Evolutionary conservation across 2,329 filamentous ascomycete species (phyloP), one percentile per base, ranked within the genome.

Genomic region (Clonostachys byssicola): DNA sequence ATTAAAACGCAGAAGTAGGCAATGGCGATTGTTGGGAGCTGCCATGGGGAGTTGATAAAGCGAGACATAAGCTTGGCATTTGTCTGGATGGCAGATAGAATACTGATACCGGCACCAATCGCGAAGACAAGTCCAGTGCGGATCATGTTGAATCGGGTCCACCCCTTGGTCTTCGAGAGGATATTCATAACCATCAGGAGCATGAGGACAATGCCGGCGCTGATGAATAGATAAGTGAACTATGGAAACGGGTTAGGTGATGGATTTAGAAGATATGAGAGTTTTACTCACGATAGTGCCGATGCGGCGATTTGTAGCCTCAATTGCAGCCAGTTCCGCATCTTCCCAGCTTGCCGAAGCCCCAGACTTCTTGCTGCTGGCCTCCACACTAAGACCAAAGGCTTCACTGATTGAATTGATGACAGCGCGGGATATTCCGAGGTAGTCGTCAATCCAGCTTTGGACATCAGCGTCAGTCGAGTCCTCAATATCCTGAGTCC

Each of bases 381-480:
- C 36, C 36, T 39, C 51, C 33, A 46, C 44, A 6, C 58, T 30
- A 0, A 46, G 34, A 5, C 47, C 45, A 10, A 48, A 14, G 8
- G 54, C 51, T 12, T 51, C 45, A 12, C 58, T 43, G 1, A 52
- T 42, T 12, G 46, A 34, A 30, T 52, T 43, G 2, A 52, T 30
- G 36, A 5, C 48, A 44, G 7, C 64, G 18, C n/a, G 53, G 41
- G 6, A 51, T 50, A 12, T 64, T 34, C 3, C 59, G 57, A 23
- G 60, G 14, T 65, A 51, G 16, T 72, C 59, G 50, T 73, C 72
- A 20, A 62, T 63, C 65, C 68, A 74, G 46, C 71, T 64, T 52
- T 85, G 80, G 17, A 18, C 14, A 12, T 39, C 36, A n/a, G 36
- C 36, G 8, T 14, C 16, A 17, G 17, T 42, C 12, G 40, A 13